Evolutionary conservation across 2,329 filamentous ascomycete genomes (phyloP).

Genomic region (Boeremia exigua): DNA sequence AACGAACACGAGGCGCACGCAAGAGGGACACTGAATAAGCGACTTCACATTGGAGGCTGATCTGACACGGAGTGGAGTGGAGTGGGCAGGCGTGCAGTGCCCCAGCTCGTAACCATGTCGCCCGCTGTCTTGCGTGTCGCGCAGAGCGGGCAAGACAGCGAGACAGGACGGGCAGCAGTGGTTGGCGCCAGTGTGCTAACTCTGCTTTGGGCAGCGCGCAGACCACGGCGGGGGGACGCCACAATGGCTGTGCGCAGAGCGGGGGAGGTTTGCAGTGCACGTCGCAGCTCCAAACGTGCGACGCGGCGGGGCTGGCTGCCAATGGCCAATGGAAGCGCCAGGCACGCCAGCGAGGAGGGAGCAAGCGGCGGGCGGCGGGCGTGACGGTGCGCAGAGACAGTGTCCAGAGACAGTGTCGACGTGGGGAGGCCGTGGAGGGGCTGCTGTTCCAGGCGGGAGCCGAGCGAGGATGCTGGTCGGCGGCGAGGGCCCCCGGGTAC

Average conservation of each 20-base stretch:
- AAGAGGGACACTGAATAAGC: not conserved
- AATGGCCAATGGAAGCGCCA: no score
- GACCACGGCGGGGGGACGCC: slow-evolving; percentile 4
- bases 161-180: not conserved
- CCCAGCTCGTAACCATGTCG: no score
- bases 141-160: no score
- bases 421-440: slow-evolving; percentile 9
- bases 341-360: no score
- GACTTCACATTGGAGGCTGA: not conserved
- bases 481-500: slow-evolving; percentile 10
- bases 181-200: not conserved
- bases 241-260: slow-evolving; percentile 7
- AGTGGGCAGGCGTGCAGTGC: not conserved
- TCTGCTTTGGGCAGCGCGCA: not conserved
- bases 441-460: slow-evolving; percentile 21
- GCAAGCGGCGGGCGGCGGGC: slow-evolving; percentile 6
- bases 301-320: not conserved
- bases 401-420: slow-evolving; percentile 10
- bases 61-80: not conserved
- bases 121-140: no score
- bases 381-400: not conserved
- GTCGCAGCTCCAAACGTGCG: slow-evolving; percentile 8
- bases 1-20: not conserved
- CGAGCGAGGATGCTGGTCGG: slow-evolving; percentile 7
- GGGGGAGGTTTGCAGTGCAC: not conserved